A percentile compares a stretch with the other conserved stretches of the same genome.
Conservation (phyloP, 371 early-diverging fungal genomes). For the Mortierella sp. region DNA sequence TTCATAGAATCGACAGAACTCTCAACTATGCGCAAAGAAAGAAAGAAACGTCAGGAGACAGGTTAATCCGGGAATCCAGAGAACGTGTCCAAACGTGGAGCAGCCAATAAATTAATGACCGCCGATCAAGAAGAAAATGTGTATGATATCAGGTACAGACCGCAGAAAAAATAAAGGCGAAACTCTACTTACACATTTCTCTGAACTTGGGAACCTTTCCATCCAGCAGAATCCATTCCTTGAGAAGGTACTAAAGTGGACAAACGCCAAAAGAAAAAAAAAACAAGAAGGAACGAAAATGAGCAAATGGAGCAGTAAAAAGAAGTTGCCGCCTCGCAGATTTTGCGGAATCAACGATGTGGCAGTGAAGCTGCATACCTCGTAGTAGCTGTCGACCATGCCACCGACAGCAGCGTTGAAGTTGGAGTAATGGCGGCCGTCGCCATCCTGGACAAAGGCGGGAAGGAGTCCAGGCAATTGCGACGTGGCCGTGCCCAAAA, state of each 20-base stretch:
- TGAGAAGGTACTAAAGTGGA: slow-evolving; percentile 74
- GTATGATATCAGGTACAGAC: not conserved
- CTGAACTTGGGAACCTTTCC: slow-evolving; percentile 66
- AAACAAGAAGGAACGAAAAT: not conserved
- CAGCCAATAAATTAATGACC: not conserved
- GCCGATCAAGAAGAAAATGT: not conserved
- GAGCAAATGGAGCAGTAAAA: not conserved
- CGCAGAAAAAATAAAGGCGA: not conserved
- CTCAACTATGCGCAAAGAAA: slow-evolving; percentile 50
- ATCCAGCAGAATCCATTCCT: slow-evolving; percentile 73
- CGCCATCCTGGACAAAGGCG: slow-evolving; percentile 45
- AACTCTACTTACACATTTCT: slow-evolving; percentile 42
- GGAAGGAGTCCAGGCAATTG: slow-evolving; percentile 73
- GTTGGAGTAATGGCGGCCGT: slow-evolving; percentile 43
- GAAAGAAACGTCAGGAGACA: not conserved
- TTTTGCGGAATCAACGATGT: not conserved
- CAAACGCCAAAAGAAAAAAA: not conserved
- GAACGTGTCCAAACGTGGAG: not conserved
- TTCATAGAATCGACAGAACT: slow-evolving; percentile 64
- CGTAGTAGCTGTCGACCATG: slow-evolving; percentile 69
- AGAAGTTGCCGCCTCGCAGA: not conserved
- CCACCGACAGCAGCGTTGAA: slow-evolving; percentile 64
- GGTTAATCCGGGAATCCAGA: not conserved
- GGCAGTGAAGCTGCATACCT: slow-evolving; percentile 28
- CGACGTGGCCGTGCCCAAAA: slow-evolving; percentile 62